Conservation (phyloP, 2,329 filamentous ascomycete genomes). For the Cryphonectria carpinicola region DNA sequence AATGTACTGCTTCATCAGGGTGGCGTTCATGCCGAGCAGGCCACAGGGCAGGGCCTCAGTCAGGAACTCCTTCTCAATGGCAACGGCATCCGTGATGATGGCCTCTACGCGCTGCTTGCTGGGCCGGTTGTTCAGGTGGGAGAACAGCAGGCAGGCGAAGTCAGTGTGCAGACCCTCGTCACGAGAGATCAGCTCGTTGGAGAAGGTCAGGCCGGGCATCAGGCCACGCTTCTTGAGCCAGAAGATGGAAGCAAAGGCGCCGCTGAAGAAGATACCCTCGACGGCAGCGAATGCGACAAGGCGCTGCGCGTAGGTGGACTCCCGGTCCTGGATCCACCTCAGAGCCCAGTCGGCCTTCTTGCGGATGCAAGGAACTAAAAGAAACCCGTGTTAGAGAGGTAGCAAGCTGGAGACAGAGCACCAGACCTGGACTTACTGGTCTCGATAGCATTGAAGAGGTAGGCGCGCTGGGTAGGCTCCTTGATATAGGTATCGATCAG, state of each 20-base stretch:
- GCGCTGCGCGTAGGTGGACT: slow-evolving; percentile 93
- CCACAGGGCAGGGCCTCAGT: slow-evolving; percentile 92
- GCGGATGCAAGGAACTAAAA: slow-evolving; percentile 85
- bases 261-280: slow-evolving; percentile 99
- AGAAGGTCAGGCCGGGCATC: slow-evolving; percentile 98
- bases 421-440: slow-evolving; percentile 69
- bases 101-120: slow-evolving; percentile 78
- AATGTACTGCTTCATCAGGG: slow-evolving; percentile 99
- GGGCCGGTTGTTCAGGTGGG: slow-evolving; percentile 92
- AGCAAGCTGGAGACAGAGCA: slow-evolving; percentile 59
- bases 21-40: slow-evolving; percentile 96
- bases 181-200: slow-evolving; percentile 99
- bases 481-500: slow-evolving; percentile 99
- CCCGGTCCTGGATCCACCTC: slow-evolving; percentile 89
- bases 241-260: slow-evolving; percentile 98
- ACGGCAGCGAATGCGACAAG: slow-evolving; percentile 96
- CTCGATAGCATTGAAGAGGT: slow-evolving; percentile 98
- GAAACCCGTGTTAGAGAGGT: slow-evolving; percentile 40
- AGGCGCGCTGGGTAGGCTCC: slow-evolving; percentile 89
- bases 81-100: slow-evolving; percentile 93
- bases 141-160: slow-evolving; percentile 96
- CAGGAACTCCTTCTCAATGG: slow-evolving; percentile 96
- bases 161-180: slow-evolving; percentile 99
- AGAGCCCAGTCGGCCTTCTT: slow-evolving; percentile 99
- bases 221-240: slow-evolving; percentile 99